Evolutionary conservation across 1,139 yeast genomes (phyloP), one percentile per base, ranked within the genome.

Genomic region (Magnusiomyces paraingens): DNA sequence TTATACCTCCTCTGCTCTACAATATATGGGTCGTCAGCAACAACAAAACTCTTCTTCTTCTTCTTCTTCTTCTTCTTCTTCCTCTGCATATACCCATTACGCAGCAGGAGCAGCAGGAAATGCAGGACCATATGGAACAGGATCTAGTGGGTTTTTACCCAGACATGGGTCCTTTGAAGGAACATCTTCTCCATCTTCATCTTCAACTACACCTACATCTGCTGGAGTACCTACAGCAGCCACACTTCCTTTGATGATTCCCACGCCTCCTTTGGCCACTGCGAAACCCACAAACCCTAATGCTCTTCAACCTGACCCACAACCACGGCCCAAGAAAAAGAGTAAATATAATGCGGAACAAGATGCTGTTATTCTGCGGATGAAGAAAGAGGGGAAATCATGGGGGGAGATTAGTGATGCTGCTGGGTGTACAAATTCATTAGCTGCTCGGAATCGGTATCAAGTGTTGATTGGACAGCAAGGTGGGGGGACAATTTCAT

Each of bases 381-480:
- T 86, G 64, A 86, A 86, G 66, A 75, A 75, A 55, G 77, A 77
- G 53, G 90, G 91, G 29, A 79, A 79, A 59, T 72, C 81, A 2
- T 86, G 94, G 94, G 82, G 79, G 6, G 89, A 84, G 59, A 86
- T 86, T 51, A 90, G 91, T 0, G 83, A 82, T 55, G 72, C 77
- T 2, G 78, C 88, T 1, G 78, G 80, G 11, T 85, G 86, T 38
- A 86, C 84, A 11, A 79, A 83, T 49, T 83, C 82, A 58, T 70
- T 86, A 48, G 89, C 93, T 0, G 93, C 91, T 0, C 71, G 94
- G 55, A 86, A 86, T 65, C 70, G 94, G 57, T 86, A 86, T 64
- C 94, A 86, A 65, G 94, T 86, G 4, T 75, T 86, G 53, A 85
- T 86, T 57, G 94, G 94, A 1, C 94, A 86, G 66, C 94, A 86